A percentile compares a stretch with the other conserved stretches of the same genome.
Evolutionary conservation across 139 green algal species (phyloP).

Genomic region (Desmodesmus armatus): DNA sequence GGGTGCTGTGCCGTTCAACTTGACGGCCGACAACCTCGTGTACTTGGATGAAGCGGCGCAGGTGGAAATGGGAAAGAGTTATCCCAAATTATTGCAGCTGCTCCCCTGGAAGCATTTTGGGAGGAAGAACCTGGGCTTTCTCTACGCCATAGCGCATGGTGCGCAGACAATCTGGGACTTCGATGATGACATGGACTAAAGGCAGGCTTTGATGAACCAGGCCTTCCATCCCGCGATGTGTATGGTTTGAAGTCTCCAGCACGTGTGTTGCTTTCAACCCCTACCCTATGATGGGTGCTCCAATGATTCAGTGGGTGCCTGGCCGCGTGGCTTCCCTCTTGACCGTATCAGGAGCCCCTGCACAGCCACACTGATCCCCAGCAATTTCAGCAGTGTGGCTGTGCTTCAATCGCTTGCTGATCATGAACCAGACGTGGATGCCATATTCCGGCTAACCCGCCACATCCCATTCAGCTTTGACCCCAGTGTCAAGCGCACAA

Average conservation of each 20-base stretch:
- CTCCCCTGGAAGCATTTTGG: slow-evolving; percentile 25
- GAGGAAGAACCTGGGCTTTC: slow-evolving; percentile 4
- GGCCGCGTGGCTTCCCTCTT: neutral
- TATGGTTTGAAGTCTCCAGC: no score
- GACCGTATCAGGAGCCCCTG: neutral
- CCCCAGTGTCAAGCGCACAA: no score
- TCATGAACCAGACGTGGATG: slow-evolving; percentile 4
- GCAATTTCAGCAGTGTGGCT: neutral
- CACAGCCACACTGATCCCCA: neutral
- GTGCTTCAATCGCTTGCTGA: neutral
- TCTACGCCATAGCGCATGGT: slow-evolving; percentile 2
- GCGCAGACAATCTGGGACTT: slow-evolving; percentile 28
- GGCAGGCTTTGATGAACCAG: neutral
- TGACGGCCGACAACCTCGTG: neutral
- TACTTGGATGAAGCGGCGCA: neutral
- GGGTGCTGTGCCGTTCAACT: neutral
- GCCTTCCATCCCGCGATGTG: neutral
- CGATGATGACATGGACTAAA: neutral
- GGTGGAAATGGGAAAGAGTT: neutral
- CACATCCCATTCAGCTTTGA: no score
- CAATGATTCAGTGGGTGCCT: no score
- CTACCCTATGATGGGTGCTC: neutral
- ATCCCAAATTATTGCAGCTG: neutral
- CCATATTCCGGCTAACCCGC: neutral
- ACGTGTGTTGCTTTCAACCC: neutral